A percentile compares a stretch with the other conserved stretches of the same genome.
These are phyloP conservation scores for Termitomyces sp. DNA, from an alignment of 768 basidiomycete genomes.

Conservation along the genomic window DNA sequence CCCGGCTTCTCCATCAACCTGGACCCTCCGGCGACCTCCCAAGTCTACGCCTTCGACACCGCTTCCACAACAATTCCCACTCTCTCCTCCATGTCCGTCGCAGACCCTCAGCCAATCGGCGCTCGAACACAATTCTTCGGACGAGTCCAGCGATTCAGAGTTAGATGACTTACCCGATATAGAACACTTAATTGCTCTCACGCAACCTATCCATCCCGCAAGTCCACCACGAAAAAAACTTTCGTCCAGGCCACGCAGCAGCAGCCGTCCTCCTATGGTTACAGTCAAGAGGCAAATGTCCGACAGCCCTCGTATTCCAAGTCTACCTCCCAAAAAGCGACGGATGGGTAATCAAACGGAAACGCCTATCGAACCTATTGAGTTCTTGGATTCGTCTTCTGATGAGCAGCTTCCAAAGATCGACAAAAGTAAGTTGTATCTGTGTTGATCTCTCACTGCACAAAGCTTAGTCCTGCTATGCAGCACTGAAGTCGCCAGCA, in stretches of 20 bases:
- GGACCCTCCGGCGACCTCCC: background rate
- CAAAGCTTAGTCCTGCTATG: background rate
- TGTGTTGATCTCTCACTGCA: background rate
- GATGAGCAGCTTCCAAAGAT: background rate
- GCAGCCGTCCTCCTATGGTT: background rate
- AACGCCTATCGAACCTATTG: background rate
- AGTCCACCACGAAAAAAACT: background rate
- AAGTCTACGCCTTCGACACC: background rate
- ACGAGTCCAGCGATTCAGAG: conserved; percentile 1
- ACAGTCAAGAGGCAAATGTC: background rate
- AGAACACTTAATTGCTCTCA: conserved; percentile 1
- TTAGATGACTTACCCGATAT: conserved; percentile 1
- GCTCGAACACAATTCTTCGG: background rate
- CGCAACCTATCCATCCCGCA: background rate
- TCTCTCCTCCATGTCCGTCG: conserved; percentile 7
- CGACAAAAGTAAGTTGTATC: background rate
- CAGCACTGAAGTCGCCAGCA: background rate
- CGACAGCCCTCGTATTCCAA: background rate
- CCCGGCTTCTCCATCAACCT: background rate
- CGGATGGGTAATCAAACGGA: background rate
- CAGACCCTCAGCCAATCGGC: background rate
- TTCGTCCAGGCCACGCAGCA: background rate
- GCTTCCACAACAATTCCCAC: conserved; percentile 4
- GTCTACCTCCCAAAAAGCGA: background rate
- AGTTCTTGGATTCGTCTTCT: background rate